Conservation (phyloP, 78 protist genomes). For the Goniomonas avonlea region DNA sequence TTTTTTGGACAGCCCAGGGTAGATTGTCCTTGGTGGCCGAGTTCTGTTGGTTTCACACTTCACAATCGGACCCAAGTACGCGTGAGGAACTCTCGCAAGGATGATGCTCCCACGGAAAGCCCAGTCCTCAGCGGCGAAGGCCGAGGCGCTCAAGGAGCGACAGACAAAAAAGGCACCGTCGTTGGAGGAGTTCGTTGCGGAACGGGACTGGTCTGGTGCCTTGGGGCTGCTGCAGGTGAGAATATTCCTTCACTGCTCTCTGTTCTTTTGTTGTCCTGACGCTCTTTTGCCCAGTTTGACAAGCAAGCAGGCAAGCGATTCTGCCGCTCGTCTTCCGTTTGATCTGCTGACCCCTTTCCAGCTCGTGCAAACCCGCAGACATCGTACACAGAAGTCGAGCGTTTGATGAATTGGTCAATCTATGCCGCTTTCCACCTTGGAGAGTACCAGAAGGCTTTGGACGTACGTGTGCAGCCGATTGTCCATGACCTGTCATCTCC, state of each 20-base stretch:
- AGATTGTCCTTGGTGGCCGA: too few species aligned
- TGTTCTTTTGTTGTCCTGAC: constrained; percentile 4
- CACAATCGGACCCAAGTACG: too few species aligned
- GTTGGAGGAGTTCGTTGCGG: constrained; percentile 27
- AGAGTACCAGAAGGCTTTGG: constrained; percentile 44
- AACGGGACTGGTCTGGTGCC: constrained; percentile 61
- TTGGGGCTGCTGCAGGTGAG: constrained; percentile 57
- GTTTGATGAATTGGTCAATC: constrained; percentile 45
- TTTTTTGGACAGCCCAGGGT: too few species aligned
- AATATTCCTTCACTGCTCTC: neutral
- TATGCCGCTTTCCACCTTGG: constrained; percentile 63
- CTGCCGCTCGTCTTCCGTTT: too few species aligned
- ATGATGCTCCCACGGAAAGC: neutral
- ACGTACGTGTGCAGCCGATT: neutral
- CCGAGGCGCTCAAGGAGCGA: constrained; percentile 1
- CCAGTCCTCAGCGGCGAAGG: neutral
- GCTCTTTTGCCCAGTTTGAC: too few species aligned
- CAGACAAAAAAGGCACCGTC: neutral
- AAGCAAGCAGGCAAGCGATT: too few species aligned
- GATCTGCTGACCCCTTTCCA: neutral
- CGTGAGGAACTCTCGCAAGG: too few species aligned
- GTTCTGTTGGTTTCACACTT: too few species aligned
- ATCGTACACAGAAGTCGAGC: neutral
- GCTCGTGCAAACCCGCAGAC: neutral
- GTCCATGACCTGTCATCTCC: too few species aligned